Evolutionary conservation across 2,329 filamentous ascomycete genomes (phyloP).

Genomic region (Fulvia fulva): DNA sequence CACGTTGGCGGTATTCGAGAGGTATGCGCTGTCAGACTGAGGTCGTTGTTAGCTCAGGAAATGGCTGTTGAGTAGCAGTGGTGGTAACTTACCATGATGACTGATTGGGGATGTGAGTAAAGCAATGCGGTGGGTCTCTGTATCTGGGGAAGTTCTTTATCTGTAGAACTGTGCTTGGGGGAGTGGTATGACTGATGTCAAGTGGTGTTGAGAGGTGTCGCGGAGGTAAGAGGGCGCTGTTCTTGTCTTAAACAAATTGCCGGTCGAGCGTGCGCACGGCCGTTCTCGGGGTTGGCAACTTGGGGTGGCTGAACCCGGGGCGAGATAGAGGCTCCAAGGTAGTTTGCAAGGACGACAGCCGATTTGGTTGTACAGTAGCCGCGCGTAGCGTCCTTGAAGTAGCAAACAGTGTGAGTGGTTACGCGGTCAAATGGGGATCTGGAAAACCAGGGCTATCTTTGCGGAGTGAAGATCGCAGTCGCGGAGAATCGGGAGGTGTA

Average conservation of each 20-base stretch:
- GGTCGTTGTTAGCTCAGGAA: slow-evolving; percentile 1
- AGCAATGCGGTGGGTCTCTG: not conserved
- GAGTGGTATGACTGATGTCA: not conserved
- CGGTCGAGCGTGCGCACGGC: not conserved
- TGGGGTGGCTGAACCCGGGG: not conserved
- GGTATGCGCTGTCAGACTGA: slow-evolving; percentile 24
- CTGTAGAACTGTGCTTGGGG: not conserved
- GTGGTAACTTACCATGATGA: slow-evolving; percentile 8
- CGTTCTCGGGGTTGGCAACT: not conserved
- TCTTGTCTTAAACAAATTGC: slow-evolving; percentile 4
- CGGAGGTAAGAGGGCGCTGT: not conserved
- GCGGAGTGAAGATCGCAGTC: not conserved
- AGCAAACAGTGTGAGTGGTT: slow-evolving; percentile 1
- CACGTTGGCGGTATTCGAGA: slow-evolving; percentile 49
- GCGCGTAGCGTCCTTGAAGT: not conserved
- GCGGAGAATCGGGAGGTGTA: not conserved
- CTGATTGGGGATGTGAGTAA: not conserved
- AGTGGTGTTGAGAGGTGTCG: not conserved
- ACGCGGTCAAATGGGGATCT: slow-evolving; percentile 4
- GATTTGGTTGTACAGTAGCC: not conserved
- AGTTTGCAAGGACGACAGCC: not conserved
- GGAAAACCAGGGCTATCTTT: not conserved
- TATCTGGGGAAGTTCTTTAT: not conserved
- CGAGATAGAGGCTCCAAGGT: not conserved
- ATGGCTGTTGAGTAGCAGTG: not conserved